Base-by-base conservation (phyloP, 352 stramenopile genomes). In the Phytophthora hibernalis region DNA sequence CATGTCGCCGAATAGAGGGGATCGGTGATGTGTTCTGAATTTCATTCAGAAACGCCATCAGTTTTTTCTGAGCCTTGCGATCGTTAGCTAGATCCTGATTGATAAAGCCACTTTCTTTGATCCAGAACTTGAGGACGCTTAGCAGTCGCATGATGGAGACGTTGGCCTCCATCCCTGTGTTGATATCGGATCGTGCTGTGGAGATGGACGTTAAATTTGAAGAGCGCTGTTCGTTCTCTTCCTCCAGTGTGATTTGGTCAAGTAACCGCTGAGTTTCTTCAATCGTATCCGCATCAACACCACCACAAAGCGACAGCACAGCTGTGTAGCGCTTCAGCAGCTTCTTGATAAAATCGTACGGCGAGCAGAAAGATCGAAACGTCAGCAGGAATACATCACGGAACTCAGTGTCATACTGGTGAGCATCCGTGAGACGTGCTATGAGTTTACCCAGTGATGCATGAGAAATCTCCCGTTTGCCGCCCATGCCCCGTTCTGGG, bases 281-380 rank as follows among this genome's bases (percentile, higher is more conserved):
- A 16, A 92, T 68, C 7, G 75, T 81, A 28, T 86, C 73, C 0
- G 72, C 67, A 53, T 90, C 79, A 7, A 91, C 37, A 0, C 71
- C 75, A 0, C 67, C 71, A 31, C 82, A 90, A 3, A 94, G 50
- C 8, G 77, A 87, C 7, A 91, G 57, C 42, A 94, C 86, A 0
- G 86, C 88, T 3, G 72, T 90, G 66, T 96, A 96, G 9, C 88
- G 78, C 64, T 96, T 96, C 68, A 91, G 76, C 15, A 96, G 75
- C 59, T 96, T 96, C 71, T 95, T 95, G 52, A 96, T 80, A 37
- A 96, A 93, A 44, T 96, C 88, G 49, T 95, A 95, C 2, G 87
- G 78, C 10, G 86, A 87, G 40, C 85, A 94, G 65, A 95, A 94
- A 28, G 83, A 89, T 6, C 82, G 78, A 68, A 83, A 96, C 49